Evolutionary conservation across 2,329 filamentous ascomycete species (phyloP).

Genomic region (Fusarium decemcellulare): DNA sequence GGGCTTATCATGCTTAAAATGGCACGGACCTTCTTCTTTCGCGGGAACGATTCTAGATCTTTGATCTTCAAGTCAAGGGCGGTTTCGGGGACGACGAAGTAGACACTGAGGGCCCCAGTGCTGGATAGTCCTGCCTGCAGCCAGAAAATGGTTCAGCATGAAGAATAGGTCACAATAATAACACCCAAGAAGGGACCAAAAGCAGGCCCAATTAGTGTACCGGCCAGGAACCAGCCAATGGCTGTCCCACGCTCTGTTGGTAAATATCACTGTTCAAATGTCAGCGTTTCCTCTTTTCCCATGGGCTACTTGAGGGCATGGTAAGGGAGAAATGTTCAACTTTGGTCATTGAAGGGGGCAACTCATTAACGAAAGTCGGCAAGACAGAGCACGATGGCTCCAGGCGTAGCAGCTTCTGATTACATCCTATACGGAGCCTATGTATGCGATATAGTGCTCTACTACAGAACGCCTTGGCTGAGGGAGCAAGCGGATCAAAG

Average conservation of each 20-base stretch:
- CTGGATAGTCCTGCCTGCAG: conserved; percentile 79
- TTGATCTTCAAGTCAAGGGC: conserved; percentile 75
- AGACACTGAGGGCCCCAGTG: conserved; percentile 69
- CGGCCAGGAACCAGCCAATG: conserved; percentile 80
- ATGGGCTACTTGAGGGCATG: neutral
- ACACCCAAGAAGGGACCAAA: conserved; percentile 80
- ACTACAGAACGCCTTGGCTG: neutral
- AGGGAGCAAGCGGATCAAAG: neutral
- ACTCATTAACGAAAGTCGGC: too few relatives aligned
- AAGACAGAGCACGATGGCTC: too few relatives aligned
- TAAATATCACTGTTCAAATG: conserved; percentile 67
- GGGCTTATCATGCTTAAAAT: conserved; percentile 78
- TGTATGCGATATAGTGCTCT: neutral
- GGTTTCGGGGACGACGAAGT: conserved; percentile 80
- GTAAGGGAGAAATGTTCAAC: neutral
- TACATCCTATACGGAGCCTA: neutral
- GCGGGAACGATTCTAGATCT: conserved; percentile 71
- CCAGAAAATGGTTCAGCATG: conserved; percentile 85
- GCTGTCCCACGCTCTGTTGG: conserved; percentile 79
- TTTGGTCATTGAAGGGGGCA: neutral
- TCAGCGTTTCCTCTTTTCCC: conserved; percentile 14
- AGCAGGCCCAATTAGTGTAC: conserved; percentile 79
- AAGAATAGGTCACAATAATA: conserved; percentile 81
- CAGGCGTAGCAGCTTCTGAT: too few relatives aligned
- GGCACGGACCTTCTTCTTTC: conserved; percentile 63